Evolutionary conservation across 2,329 filamentous ascomycete genomes (phyloP), one percentile per base, ranked within the genome.

Genomic region (Cladosporium halotolerans): DNA sequence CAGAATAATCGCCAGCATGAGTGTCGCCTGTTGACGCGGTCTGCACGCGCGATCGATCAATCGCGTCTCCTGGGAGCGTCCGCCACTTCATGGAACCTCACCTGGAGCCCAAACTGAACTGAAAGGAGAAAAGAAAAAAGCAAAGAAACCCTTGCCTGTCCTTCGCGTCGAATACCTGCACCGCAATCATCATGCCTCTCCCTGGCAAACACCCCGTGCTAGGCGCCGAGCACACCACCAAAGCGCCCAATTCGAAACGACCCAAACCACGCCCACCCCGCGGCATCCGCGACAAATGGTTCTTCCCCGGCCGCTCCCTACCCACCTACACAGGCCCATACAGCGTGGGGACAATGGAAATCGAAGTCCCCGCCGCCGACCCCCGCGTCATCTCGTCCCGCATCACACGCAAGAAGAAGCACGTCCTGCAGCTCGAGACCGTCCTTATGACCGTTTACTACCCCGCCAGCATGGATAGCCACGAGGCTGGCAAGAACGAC

Each of bases 391-490:
- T 80, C 58, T 51, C 48, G 9, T 78, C 76, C 1, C 62, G 78
- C 51, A 79, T 80, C 52, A 78, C 69, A 33, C 69, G 78, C 36
- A 58, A 77, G 23, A 68, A 74, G 48, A 67, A 69, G 51, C 73
- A 77, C 57, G 56, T 79, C 7, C 65, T 82, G 11, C 70, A 79
- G 50, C 66, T 81, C 11, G 74, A 82, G 55, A 85, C 83, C 0
- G 79, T 85, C 8, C 72, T 86, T 4, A 79, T 86, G 67, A 79
- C 79, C 0, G 67, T 86, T n/a, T 86, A 82, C 66, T 86, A 86
- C 63, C 83, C 83, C 2, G 76, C 79, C 42, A 59, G 64, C 14
- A 69, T 73, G 1, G 70, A 74, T 1, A 62, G 67, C 31, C 71
- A 70, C 40, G 52, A 62, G 14, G 52, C 56, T 18, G 57, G 55